Evolutionary conservation across 768 basidiomycete species (phyloP), one percentile per base, ranked within the genome.

Genomic region (Suillus occidentalis): DNA sequence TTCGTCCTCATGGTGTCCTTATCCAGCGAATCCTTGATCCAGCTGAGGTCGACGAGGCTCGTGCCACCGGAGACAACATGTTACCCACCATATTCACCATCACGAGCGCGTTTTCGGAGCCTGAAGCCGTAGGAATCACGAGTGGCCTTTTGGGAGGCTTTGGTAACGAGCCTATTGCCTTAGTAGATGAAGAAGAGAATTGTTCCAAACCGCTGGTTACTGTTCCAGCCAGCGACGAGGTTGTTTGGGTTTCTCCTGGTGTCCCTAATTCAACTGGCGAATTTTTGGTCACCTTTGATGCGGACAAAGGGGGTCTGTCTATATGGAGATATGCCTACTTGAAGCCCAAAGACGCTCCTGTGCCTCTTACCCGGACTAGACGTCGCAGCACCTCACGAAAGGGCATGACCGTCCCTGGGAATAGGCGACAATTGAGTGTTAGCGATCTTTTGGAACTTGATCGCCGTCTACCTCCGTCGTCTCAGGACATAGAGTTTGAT

Each of bases 81-180:
- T 80, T 94, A n/a, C 91, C 93, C 0, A 92, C 91, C 16, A 84
- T 94, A 31, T 94, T 94, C 75, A 86, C 89, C 20, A 79, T 95
- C 66, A 89, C 88, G 10, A 90, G 86, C 69, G 88, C 92, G 0
- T 90, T 92, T 60, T 81, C 89, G 3, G 93, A 94, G 75, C 84
- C 90, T 58, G 82, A 85, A 28, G 84, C 89, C 10, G 85, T 94
- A 18, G 91, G 91, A 7, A 73, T 90, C 57, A 89, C 91, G 1
- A 75, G 79, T 4, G 85, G 87, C 0, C 89, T 92, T 34, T 69
- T 83, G 3, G 85, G 85, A 8, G 84, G 42, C 72, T 79, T 65
- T 65, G 74, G 68, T 60, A 75, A 62, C 60, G 71, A 58, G 63
- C 78, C 60, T 14, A 73, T 80, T 2, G 72, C 75, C 2, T 76